These are phyloP conservation scores for Tylopilus intermedius DNA, from an alignment of 768 basidiomycete species.

Conservation along the genomic window DNA sequence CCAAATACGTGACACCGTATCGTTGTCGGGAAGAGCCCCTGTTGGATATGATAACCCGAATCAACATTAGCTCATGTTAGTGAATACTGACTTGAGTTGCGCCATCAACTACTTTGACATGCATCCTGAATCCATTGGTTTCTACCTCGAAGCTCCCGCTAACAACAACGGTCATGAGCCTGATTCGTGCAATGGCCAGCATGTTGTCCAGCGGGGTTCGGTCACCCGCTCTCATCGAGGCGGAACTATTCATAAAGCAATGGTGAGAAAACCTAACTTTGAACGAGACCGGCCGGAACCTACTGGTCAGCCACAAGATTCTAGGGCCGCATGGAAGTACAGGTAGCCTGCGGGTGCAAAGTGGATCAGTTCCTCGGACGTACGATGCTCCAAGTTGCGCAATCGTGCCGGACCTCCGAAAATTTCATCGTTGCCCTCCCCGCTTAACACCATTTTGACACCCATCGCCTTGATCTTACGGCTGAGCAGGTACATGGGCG, in stretches of 20 bases:
- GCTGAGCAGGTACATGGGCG: constrained; percentile 97
- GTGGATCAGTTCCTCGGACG: constrained; percentile 5
- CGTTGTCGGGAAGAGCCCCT: background rate
- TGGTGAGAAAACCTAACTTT: too few relatives aligned
- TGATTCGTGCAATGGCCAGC: too few relatives aligned
- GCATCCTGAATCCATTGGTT: constrained; percentile 21
- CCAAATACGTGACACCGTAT: constrained; percentile 15
- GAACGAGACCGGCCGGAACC: too few relatives aligned
- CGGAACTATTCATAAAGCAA: too few relatives aligned
- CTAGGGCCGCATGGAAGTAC: constrained; percentile 99
- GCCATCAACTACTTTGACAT: constrained; percentile 17
- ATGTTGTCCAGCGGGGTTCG: too few relatives aligned
- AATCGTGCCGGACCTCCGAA: constrained; percentile 65
- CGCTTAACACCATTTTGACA: constrained; percentile 98
- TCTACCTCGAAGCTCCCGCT: too few relatives aligned
- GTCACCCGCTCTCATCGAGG: too few relatives aligned
- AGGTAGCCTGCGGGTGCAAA: constrained; percentile 68
- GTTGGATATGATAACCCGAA: constrained; percentile 6
- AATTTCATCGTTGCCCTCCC: constrained; percentile 97
- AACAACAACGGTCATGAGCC: too few relatives aligned
- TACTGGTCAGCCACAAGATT: too few relatives aligned
- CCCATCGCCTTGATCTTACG: constrained; percentile 99
- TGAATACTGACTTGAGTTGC: constrained; percentile 24
- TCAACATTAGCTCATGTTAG: constrained; percentile 15
- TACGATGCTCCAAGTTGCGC: background rate